phyloP scores from a whole-genome alignment of 495 filamentous ascomycete species.

The Annulohypoxylon maeteangense region DNA sequence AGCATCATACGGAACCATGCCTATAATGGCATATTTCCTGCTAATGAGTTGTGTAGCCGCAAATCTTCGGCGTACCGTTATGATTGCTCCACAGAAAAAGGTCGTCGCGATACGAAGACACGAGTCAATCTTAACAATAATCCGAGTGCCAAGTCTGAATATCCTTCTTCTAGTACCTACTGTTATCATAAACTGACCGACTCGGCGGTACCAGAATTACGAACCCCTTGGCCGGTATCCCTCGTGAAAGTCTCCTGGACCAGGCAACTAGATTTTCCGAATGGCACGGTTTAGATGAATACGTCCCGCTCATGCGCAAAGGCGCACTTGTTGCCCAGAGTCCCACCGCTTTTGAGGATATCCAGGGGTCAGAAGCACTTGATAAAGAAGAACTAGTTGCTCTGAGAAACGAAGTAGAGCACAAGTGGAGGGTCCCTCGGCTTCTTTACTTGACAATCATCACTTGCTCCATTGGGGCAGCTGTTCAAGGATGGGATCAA shows the following conservation, averaged over 20 bases:
- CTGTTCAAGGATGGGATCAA: constrained; percentile 78
- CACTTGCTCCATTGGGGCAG: constrained; percentile 76
- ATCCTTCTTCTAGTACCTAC: background rate
- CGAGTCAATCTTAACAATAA: constrained; percentile 64
- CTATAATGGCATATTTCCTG: background rate
- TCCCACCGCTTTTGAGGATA: constrained; percentile 63
- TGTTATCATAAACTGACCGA: background rate
- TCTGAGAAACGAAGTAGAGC: constrained; percentile 66
- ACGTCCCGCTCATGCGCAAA: constrained; percentile 62
- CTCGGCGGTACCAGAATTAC: constrained; percentile 56
- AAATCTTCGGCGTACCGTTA: constrained; percentile 31
- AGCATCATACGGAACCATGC: background rate
- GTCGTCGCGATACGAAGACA: constrained; percentile 38
- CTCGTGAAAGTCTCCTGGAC: constrained; percentile 59
- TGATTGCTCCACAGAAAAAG: constrained; percentile 36
- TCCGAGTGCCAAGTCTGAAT: constrained; percentile 59
- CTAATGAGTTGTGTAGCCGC: constrained; percentile 12
- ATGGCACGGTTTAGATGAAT: constrained; percentile 54
- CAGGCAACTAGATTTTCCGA: constrained; percentile 68
- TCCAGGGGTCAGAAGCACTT: constrained; percentile 60
- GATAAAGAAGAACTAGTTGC: constrained; percentile 62
- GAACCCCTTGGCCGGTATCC: constrained; percentile 69
- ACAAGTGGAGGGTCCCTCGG: constrained; percentile 72
- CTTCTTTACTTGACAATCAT: constrained; percentile 76
- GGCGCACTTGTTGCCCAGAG: constrained; percentile 74